Evolutionary conservation across 2,329 filamentous ascomycete genomes (phyloP), one percentile per base, ranked within the genome.

Genomic region (Xylaria sp.): DNA sequence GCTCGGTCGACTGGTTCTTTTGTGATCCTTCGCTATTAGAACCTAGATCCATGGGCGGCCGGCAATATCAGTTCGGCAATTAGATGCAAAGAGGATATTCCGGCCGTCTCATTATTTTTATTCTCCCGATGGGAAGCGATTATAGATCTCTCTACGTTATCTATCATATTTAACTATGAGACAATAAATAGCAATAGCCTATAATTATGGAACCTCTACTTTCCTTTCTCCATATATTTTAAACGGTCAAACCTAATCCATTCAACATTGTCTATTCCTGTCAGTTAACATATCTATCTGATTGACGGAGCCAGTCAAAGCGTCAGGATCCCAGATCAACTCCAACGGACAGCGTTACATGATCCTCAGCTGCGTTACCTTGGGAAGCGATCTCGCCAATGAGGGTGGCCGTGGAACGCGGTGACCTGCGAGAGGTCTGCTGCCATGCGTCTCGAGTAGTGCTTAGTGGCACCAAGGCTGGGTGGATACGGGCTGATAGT

Each of bases 401-500:
- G 20, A 62, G 57, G 33, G 36, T 11, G 49, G 1, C 13, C 3
- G 39, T 44, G 42, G 55, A 53, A 59, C 36, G 57, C 25, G 31
- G 47, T 36, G 53, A 57, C 45, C 53, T 45, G 55, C 27, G 20
- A 56, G 54, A 62, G 62, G 29, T 20, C 33, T 47, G 57, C 47
- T 65, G 45, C 51, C n/a, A 57, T 65, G 62, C 65, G 60, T 56
- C 55, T 54, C 49, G 36, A 64, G 55, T 61, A 61, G 59, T 67
- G 63, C 66, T 66, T 67, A 68, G 66, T 70, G 68, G 62, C 59
- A 66, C 63, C 60, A 11, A 51, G 63, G 54, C 50, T 39, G 33
- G 39, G 67, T 71, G 69, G 71, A 66, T 71, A 73, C 69, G 59
- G 57, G 50, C 53, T 66, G 68, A 66, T 69, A 65, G 63, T 54